Percentiles rank a stretch among this genome's conserved stretches.
Conservation (phyloP, 2,329 filamentous ascomycete species). For the Hymenoscyphus albidus region DNA sequence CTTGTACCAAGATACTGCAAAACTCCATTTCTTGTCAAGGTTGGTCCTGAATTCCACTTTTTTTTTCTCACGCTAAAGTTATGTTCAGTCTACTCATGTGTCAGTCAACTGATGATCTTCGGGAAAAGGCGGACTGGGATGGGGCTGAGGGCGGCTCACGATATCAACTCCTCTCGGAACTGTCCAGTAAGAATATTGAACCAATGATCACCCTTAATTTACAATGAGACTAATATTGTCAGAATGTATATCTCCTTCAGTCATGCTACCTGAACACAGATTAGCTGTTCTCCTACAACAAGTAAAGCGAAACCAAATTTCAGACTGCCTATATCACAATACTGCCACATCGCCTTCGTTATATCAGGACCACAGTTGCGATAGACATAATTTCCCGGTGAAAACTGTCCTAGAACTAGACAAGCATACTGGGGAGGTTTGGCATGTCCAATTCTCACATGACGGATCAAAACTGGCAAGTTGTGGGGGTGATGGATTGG, state of each 20-base stretch:
- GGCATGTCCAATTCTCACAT: constrained; percentile 87
- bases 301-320: constrained; percentile 79
- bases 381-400: constrained; percentile 73
- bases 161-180: constrained; percentile 67
- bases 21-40: constrained; percentile 79
- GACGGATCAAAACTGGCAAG: constrained; percentile 80
- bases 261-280: constrained; percentile 93
- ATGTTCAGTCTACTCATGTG: constrained; percentile 77
- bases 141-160: constrained; percentile 74
- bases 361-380: constrained; percentile 84
- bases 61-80: constrained; percentile 10
- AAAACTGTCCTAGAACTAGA: constrained; percentile 66
- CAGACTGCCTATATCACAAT: constrained; percentile 85
- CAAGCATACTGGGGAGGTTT: constrained; percentile 78
- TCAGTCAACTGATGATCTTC: constrained; percentile 70
- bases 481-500: constrained; percentile 68
- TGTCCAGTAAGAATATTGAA: constrained; percentile 64
- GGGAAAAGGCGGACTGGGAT: constrained; percentile 76
- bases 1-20: constrained; percentile 70
- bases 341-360: constrained; percentile 73
- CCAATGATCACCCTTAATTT: neutral
- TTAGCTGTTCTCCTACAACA: constrained; percentile 77
- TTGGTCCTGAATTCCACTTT: constrained; percentile 28
- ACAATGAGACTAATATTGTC: constrained; percentile 4
- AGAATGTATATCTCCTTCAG: constrained; percentile 90